Conservation (phyloP, 805 yeast genomes). For the Saccharomycopsis fermentans region DNA sequence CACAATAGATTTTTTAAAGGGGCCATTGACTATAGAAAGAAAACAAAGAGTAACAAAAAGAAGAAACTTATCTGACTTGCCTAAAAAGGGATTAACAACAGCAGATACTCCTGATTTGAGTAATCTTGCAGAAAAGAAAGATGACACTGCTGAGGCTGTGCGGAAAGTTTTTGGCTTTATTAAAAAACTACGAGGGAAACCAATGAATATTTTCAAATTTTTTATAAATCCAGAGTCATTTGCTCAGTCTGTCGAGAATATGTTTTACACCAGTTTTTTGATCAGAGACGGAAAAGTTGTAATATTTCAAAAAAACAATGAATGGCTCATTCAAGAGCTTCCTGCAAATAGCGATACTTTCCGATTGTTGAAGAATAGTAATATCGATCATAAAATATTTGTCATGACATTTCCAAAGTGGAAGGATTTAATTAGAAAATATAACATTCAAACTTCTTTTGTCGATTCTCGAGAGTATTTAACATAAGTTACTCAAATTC, state of each 20-base stretch:
- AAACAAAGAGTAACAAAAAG: conserved; percentile 27
- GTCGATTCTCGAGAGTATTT: conserved; percentile 26
- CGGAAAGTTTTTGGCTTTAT: conserved; percentile 39
- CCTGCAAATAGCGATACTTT: conserved; percentile 22
- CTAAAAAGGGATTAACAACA: conserved; percentile 38
- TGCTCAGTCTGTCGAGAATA: conserved; percentile 70
- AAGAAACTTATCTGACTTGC: conserved; percentile 16
- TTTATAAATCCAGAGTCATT: conserved; percentile 70
- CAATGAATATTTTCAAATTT: conserved; percentile 52
- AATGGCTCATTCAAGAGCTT: conserved; percentile 28
- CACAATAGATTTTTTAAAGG: conserved; percentile 53
- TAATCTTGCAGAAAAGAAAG: conserved; percentile 40
- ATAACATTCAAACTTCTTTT: conserved; percentile 41
- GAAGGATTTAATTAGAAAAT: conserved; percentile 43
- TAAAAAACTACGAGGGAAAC: conserved; percentile 24
- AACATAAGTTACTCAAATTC: not conserved
- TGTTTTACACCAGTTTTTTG: conserved; percentile 74
- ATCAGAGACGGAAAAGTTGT: conserved; percentile 58
- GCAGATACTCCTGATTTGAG: conserved; percentile 46
- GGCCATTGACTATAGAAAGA: conserved; percentile 58
- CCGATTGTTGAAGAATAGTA: conserved; percentile 22
- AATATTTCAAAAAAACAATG: conserved; percentile 31
- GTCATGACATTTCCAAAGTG: conserved; percentile 60
- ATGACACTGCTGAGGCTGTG: conserved; percentile 55
- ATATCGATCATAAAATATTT: conserved; percentile 57